Conservation (phyloP, 2,329 filamentous ascomycete genomes). For the Byssoonygena ceratinophila region DNA sequence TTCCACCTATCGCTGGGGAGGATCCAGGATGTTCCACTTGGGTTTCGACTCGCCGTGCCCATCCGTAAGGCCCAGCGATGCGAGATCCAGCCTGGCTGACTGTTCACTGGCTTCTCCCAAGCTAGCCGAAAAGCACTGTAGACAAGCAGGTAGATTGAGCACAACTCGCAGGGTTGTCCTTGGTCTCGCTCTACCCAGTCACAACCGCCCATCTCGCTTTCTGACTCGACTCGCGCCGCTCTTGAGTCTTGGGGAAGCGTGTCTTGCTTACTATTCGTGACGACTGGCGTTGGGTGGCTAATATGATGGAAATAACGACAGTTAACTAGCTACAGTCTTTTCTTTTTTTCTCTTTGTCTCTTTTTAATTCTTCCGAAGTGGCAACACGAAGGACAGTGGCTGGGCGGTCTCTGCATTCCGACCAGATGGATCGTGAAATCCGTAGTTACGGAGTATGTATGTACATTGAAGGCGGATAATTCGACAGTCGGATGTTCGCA, state of each 20-base stretch:
- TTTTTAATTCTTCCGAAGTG: not conserved
- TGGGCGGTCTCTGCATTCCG: not conserved
- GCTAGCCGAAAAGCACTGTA: not conserved
- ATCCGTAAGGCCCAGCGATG: not conserved
- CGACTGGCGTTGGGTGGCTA: no score
- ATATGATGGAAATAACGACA: no score
- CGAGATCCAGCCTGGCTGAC: not conserved
- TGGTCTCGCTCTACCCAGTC: not conserved
- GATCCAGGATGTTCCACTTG: slow-evolving; percentile 8
- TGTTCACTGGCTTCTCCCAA: not conserved
- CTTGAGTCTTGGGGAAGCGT: not conserved
- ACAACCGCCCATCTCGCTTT: not conserved
- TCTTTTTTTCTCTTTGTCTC: not conserved
- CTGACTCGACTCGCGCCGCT: not conserved
- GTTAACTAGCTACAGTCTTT: no score
- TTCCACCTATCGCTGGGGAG: slow-evolving; percentile 9
- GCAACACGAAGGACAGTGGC: not conserved
- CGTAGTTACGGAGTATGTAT: not conserved
- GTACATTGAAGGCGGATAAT: not conserved
- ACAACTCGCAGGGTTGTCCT: not conserved
- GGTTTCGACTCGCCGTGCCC: slow-evolving; percentile 9
- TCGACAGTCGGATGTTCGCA: not conserved
- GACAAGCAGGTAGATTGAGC: not conserved
- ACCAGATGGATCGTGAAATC: not conserved
- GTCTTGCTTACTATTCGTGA: slow-evolving; percentile 2